Base-by-base conservation (phyloP, 2,329 filamentous ascomycete species). In the Immersiporthe knoxdaviesiana region DNA sequence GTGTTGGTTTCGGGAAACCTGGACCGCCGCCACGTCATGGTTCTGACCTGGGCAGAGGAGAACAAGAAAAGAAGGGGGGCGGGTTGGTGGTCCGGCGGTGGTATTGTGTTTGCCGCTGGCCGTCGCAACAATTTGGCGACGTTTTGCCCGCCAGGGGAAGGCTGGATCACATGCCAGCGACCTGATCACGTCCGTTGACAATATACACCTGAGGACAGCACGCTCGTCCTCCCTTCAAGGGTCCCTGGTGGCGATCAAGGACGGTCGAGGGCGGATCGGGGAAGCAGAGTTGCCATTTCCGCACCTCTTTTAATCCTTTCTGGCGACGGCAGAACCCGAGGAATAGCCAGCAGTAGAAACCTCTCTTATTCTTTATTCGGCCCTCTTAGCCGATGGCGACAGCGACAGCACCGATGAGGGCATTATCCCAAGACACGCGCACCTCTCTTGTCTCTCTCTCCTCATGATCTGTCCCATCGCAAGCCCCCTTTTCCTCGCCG, bases 1-100 rank as follows among this genome's bases (percentile, higher is more conserved):
- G 59, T 44, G 59, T 27, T 27, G n/a, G 59, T 41, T 62, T 62
- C 59, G 59, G 59, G 44, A 62, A 62, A 62, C 59, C 37, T 62
- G 59, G 59, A 44, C 35, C 59, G 59, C n/a, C 37, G 18, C 18
- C 54, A 37, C 35, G 18, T 41, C 59, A 30, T 24, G 35, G 14
- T 44, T 27, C 32, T 37, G 32, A 39, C 32, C 58, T 60, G 32
- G 27, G 7, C 27, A 18, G 39, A n/a, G 18, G 18, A 21, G 44
- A 18, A 47, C 1, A 47, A 47, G 2, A 47, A n/a, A n/a, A 47
- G 21, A n/a, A 47, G 2, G 44, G 21, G 11, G 37, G 37, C 5
- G 37, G 11, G 37, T 10, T 8, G 44, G 4, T 47, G 14, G 52
- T 7, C 5, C 52, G 16, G 2, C 14, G 52, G 52, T 56, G 27